phyloP scores from a whole-genome alignment of 306 rosid species.

The Casuarina cunninghamiana region DNA sequence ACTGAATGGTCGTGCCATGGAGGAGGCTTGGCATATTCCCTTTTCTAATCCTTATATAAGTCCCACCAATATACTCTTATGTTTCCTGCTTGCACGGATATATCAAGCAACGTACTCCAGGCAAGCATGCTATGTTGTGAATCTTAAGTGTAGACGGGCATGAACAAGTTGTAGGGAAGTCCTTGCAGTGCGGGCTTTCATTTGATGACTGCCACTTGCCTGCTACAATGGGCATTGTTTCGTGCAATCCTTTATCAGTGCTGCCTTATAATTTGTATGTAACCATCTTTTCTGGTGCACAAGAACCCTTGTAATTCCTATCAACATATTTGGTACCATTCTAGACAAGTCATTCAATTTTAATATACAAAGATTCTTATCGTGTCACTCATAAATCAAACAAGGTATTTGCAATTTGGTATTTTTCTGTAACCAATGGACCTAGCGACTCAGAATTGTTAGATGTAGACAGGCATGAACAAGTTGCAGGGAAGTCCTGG shows the following conservation, averaged over 20 bases:
- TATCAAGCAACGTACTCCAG: not conserved
- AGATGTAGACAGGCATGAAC: not conserved
- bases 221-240: not conserved
- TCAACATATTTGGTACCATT: not conserved
- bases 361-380: not conserved
- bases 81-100: conserved; percentile 6
- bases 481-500: too few species aligned
- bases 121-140: not conserved
- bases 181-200: not conserved
- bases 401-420: not conserved
- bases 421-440: not conserved
- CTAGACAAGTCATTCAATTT: not conserved
- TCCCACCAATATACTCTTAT: not conserved
- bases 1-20: not conserved
- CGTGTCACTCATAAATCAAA: conserved; percentile 1
- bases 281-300: not conserved
- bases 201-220: not conserved
- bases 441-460: not conserved
- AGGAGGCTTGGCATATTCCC: not conserved
- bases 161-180: not conserved
- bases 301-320: not conserved
- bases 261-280: not conserved
- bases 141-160: not conserved
- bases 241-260: not conserved
- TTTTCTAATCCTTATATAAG: not conserved